Percentiles rank a stretch among this genome's conserved stretches.
Conservation (phyloP, 2,329 filamentous ascomycete species). For the Capronia epimyces region DNA sequence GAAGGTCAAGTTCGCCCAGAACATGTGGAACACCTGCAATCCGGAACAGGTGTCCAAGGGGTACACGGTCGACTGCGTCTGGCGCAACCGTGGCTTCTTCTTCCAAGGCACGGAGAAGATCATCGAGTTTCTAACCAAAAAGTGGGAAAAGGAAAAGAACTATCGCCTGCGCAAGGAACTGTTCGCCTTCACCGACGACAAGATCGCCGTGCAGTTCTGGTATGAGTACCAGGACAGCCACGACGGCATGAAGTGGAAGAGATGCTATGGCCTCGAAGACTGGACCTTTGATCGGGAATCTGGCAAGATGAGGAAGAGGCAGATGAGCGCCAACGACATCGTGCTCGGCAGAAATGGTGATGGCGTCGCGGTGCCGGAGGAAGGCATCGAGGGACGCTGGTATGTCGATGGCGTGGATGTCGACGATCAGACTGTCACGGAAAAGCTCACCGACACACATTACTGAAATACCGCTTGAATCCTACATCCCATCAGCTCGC, state of each 20-base stretch:
- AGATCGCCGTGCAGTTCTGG: constrained; percentile 89
- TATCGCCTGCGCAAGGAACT: constrained; percentile 78
- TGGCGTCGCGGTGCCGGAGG: constrained; percentile 30
- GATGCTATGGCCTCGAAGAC: constrained; percentile 69
- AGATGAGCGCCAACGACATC: constrained; percentile 47
- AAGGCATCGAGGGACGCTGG: constrained; percentile 38
- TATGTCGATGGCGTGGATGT: constrained; percentile 42
- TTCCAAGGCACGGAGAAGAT: constrained; percentile 61
- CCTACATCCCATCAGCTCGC: too few relatives aligned
- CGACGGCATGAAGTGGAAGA: constrained; percentile 66
- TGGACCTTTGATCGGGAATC: constrained; percentile 42
- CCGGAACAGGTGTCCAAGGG: constrained; percentile 61
- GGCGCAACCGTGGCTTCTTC: constrained; percentile 72
- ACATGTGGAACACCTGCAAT: constrained; percentile 72
- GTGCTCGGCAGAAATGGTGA: constrained; percentile 40
- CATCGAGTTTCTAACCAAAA: constrained; percentile 60
- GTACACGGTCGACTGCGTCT: constrained; percentile 71
- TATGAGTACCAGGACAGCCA: constrained; percentile 69
- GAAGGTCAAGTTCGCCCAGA: constrained; percentile 80
- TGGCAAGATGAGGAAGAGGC: constrained; percentile 44
- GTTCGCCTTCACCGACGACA: constrained; percentile 45
- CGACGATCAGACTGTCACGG: constrained; percentile 31
- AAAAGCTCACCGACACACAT: constrained; percentile 28
- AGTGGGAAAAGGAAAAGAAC: constrained; percentile 66
- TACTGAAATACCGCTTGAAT: constrained; percentile 18